Percentiles rank a stretch among this genome's conserved stretches.
phyloP scores from a whole-genome alignment of 371 early-diverging fungal species.

The Nematocida major region DNA sequence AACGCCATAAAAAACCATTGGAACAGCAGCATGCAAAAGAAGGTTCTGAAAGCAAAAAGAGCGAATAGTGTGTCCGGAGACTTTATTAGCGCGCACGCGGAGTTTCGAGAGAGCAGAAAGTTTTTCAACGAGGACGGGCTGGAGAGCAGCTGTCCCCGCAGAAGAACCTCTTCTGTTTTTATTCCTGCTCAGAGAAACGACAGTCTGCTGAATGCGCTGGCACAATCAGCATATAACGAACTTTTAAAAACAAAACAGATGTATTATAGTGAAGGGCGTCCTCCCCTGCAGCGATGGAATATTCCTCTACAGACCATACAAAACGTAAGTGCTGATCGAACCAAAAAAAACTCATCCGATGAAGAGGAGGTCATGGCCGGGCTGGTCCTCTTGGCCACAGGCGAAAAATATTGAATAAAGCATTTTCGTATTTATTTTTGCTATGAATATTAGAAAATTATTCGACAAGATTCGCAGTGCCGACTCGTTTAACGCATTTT shows the following conservation, averaged over 20 bases:
- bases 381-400: constrained; percentile 28
- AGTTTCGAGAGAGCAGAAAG: background rate
- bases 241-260: constrained; percentile 48
- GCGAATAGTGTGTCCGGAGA: constrained; percentile 56
- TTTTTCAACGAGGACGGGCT: constrained; percentile 11
- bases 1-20: constrained; percentile 66
- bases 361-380: constrained; percentile 42
- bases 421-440: constrained; percentile 34
- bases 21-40: constrained; percentile 64
- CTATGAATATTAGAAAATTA: constrained; percentile 44
- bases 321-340: background rate
- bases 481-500: constrained; percentile 41
- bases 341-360: constrained; percentile 2
- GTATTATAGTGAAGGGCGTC: constrained; percentile 39
- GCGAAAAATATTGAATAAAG: constrained; percentile 29
- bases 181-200: constrained; percentile 5
- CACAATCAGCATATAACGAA: constrained; percentile 45
- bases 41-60: constrained; percentile 46
- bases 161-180: constrained; percentile 34
- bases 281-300: constrained; percentile 34
- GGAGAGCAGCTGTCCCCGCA: background rate
- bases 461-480: constrained; percentile 31
- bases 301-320: constrained; percentile 47
- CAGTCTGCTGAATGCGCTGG: constrained; percentile 32
- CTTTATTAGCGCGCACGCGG: constrained; percentile 27